A percentile compares a stretch with the other conserved stretches of the same genome.
phyloP scores from a whole-genome alignment of 371 early-diverging fungal species.

The Mucor plumbeus region DNA sequence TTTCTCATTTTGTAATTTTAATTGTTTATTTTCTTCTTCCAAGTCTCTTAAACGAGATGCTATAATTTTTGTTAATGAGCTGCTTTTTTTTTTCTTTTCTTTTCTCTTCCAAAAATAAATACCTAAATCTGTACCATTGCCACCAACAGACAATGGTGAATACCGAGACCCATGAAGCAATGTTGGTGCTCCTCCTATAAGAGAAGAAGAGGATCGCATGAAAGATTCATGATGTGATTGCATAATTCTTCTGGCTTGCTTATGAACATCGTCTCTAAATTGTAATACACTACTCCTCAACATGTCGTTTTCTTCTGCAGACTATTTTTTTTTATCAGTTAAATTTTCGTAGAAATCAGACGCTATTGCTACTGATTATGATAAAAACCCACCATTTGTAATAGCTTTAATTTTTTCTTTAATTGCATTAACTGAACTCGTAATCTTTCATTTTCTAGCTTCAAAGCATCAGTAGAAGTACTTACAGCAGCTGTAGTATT shows the following conservation, averaged over 20 bases:
- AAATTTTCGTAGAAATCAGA: neutral
- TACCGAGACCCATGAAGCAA: slow-evolving; percentile 13
- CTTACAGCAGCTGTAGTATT: neutral
- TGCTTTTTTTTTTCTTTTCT: neutral
- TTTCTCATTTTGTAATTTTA: slow-evolving; percentile 57
- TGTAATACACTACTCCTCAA: slow-evolving; percentile 79
- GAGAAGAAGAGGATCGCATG: slow-evolving; percentile 25
- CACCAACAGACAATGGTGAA: slow-evolving; percentile 1
- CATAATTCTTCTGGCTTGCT: slow-evolving; percentile 64
- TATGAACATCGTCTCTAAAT: slow-evolving; percentile 80
- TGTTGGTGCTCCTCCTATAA: neutral
- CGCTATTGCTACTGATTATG: neutral
- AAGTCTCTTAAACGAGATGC: slow-evolving; percentile 53
- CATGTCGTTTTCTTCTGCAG: slow-evolving; percentile 79
- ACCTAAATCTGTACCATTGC: slow-evolving; percentile 20
- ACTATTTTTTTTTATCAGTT: slow-evolving; percentile 41
- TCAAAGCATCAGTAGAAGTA: neutral
- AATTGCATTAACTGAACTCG: slow-evolving; percentile 67
- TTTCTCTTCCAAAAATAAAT: neutral
- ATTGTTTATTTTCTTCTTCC: slow-evolving; percentile 64
- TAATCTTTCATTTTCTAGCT: slow-evolving; percentile 74
- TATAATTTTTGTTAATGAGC: neutral
- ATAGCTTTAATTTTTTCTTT: slow-evolving; percentile 60
- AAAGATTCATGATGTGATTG: slow-evolving; percentile 46
- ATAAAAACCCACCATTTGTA: slow-evolving; percentile 64